phyloP scores from a whole-genome alignment of 441 rosid species.

The Rhodomyrtus psidioides region DNA sequence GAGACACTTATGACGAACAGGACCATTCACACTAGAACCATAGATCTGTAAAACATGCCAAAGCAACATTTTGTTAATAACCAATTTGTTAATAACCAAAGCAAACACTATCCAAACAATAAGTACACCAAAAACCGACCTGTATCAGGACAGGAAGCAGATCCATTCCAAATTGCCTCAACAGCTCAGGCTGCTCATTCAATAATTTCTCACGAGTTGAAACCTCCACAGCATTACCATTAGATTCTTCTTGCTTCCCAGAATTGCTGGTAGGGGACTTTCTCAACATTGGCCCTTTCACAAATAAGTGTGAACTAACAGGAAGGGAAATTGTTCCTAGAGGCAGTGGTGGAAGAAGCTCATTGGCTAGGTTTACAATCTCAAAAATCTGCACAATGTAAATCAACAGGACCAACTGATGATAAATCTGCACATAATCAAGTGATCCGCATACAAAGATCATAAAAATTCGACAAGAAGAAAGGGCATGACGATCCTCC shows the following conservation, averaged over 20 bases:
- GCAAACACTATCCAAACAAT: not conserved
- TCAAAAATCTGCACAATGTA: constrained; percentile 66
- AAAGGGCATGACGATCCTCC: not conserved
- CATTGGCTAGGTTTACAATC: constrained; percentile 98
- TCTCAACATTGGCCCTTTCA: constrained; percentile 65
- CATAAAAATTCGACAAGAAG: not conserved
- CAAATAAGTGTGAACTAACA: constrained; percentile 53
- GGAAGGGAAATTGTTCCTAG: constrained; percentile 93
- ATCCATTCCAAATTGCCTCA: constrained; percentile 96
- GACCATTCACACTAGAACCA: constrained; percentile 96
- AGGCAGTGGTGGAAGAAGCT: constrained; percentile 96
- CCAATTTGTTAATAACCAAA: constrained; percentile 3
- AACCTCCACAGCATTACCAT: constrained; percentile 43
- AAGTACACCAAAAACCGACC: constrained; percentile 28
- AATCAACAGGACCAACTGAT: not conserved
- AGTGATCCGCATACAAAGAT: not conserved
- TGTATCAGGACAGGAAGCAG: constrained; percentile 96
- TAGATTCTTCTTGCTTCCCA: constrained; percentile 57
- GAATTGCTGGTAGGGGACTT: constrained; percentile 65
- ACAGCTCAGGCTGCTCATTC: constrained; percentile 88
- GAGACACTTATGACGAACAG: constrained; percentile 97
- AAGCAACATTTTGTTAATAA: constrained; percentile 2
- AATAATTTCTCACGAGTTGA: constrained; percentile 85
- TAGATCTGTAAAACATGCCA: constrained; percentile 60
- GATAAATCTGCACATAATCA: not conserved